A percentile compares a stretch with the other conserved stretches of the same genome.
Conservation (phyloP, 2,329 filamentous ascomycete species). For the Macrophomina phaseolina region DNA sequence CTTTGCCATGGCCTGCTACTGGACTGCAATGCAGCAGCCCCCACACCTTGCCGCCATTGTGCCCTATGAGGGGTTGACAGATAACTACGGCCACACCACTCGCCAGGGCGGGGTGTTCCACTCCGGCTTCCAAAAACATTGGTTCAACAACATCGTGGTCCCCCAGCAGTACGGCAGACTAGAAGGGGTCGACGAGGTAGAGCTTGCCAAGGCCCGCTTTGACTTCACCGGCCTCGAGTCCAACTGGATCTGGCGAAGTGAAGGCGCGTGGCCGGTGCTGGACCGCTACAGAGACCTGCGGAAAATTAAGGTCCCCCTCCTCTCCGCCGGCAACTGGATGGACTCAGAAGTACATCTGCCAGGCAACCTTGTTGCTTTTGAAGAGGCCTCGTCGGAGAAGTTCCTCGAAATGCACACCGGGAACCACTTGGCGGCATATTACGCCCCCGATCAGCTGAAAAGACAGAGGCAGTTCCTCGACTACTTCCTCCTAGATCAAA, state of each 20-base stretch:
- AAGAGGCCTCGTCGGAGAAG: background rate
- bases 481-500: background rate
- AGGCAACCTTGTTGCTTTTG: background rate
- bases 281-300: background rate
- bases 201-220: background rate
- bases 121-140: background rate
- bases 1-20: background rate
- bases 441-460: background rate
- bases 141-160: background rate
- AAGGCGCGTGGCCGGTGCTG: background rate
- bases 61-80: background rate
- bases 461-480: background rate
- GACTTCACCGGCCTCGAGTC: background rate
- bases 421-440: background rate
- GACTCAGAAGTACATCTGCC: background rate
- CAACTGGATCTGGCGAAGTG: background rate
- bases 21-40: background rate
- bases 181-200: background rate
- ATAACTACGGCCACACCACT: background rate
- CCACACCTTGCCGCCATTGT: background rate
- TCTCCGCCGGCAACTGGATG: background rate
- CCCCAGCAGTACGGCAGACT: background rate
- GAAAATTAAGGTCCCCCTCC: background rate
- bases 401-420: background rate
- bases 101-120: background rate